These are phyloP conservation scores for Brassica rapa DNA, from an alignment of 345 rosid species.

Conservation along the genomic window DNA sequence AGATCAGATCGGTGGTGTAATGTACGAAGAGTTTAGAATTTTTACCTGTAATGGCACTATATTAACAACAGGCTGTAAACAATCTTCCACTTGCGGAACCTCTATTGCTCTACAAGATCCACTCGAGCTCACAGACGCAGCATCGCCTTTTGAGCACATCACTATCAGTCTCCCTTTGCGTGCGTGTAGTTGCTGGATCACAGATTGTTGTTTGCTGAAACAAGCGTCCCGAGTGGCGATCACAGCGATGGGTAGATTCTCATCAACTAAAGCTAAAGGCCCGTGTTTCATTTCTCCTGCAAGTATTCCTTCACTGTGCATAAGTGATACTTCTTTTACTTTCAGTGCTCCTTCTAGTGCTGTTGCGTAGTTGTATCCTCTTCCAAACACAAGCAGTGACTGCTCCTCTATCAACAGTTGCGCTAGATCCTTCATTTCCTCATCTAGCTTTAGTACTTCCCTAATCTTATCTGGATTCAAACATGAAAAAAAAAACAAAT, in stretches of 20 bases:
- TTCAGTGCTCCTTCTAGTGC: slow-evolving; percentile 93
- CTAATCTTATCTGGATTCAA: slow-evolving; percentile 65
- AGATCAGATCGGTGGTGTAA: neutral
- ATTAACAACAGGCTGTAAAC: slow-evolving; percentile 89
- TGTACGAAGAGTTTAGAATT: neutral
- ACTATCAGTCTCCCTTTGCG: slow-evolving; percentile 85
- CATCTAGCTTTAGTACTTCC: slow-evolving; percentile 84
- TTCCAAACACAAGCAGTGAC: slow-evolving; percentile 88
- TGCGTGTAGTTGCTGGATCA: slow-evolving; percentile 93
- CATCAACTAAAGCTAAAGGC: slow-evolving; percentile 94
- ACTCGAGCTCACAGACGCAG: slow-evolving; percentile 71
- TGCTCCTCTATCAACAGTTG: slow-evolving; percentile 71
- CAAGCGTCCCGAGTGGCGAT: slow-evolving; percentile 89
- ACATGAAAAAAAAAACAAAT: neutral
- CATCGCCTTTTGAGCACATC: slow-evolving; percentile 81
- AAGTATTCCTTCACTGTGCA: slow-evolving; percentile 97
- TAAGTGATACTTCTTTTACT: slow-evolving; percentile 94
- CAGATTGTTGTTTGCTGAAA: slow-evolving; percentile 93
- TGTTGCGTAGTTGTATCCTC: slow-evolving; percentile 91
- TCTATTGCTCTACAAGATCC: slow-evolving; percentile 75
- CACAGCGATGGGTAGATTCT: slow-evolving; percentile 77
- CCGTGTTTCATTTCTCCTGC: slow-evolving; percentile 99
- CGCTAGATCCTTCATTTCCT: slow-evolving; percentile 85
- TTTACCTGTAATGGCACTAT: slow-evolving; percentile 84
- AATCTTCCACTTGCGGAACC: slow-evolving; percentile 90